A percentile compares a stretch with the other conserved stretches of the same genome.
phyloP scores from a whole-genome alignment of 2,329 filamentous ascomycete genomes.

The Aotearoamyces nothofagi region DNA sequence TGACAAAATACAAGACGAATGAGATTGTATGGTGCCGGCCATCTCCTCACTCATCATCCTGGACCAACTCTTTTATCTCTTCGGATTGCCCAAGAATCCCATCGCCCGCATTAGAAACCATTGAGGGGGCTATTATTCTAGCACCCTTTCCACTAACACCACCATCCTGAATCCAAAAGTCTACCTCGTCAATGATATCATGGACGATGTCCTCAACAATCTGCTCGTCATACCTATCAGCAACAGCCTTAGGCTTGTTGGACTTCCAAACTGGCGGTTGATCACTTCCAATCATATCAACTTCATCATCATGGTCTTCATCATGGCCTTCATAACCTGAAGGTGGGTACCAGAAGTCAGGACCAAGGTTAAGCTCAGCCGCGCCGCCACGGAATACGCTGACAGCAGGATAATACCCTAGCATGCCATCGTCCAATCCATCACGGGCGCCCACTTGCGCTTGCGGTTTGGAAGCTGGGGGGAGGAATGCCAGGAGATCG shows the following conservation, averaged over 20 bases:
- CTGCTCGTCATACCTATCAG: constrained; percentile 78
- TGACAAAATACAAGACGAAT: no score
- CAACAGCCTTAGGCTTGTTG: constrained; percentile 38
- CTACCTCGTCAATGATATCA: constrained; percentile 87
- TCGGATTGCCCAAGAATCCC: neutral
- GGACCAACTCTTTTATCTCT: constrained; percentile 2
- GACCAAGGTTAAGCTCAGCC: constrained; percentile 87
- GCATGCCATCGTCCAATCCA: constrained; percentile 83
- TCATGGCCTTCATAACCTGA: constrained; percentile 30
- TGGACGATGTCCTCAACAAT: constrained; percentile 89
- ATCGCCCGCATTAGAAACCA: neutral
- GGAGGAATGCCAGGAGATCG: constrained; percentile 78
- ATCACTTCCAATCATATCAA: constrained; percentile 30
- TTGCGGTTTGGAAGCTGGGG: constrained; percentile 65
- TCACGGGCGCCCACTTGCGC: constrained; percentile 63
- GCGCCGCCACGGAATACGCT: constrained; percentile 86
- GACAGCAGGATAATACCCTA: constrained; percentile 90
- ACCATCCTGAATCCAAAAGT: constrained; percentile 61
- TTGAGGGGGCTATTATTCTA: neutral
- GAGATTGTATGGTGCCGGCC: no score
- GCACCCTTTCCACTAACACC: neutral
- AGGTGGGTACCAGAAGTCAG: constrained; percentile 82
- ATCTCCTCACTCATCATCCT: constrained; percentile 2
- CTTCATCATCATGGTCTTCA: constrained; percentile 23
- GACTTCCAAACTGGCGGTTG: constrained; percentile 14